phyloP scores from a whole-genome alignment of 2,329 filamentous ascomycete genomes.

The Rhynchosporium graminicola region DNA sequence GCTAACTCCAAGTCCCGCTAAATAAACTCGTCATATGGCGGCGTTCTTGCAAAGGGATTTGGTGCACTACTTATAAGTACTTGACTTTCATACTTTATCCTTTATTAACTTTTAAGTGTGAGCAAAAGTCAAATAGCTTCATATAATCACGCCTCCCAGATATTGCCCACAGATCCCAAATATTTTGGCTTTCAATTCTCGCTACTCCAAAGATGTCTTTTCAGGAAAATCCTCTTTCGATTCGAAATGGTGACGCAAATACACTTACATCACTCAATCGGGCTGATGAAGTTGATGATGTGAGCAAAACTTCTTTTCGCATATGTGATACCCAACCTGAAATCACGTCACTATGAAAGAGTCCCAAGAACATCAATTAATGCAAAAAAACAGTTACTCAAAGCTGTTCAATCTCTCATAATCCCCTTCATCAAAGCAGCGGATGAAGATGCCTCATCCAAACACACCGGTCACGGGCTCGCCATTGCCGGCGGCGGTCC shows the following conservation, averaged over 20 bases:
- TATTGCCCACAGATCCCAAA: no score
- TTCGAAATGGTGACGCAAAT: conserved; percentile 13
- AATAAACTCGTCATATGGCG: conserved; percentile 3
- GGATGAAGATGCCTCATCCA: conserved; percentile 61
- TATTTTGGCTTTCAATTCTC: background rate
- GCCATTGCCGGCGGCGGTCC: conserved; percentile 43
- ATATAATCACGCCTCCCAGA: no score
- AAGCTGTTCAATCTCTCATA: conserved; percentile 66
- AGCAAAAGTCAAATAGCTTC: no score
- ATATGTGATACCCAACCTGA: background rate
- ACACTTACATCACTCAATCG: conserved; percentile 36
- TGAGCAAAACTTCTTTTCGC: conserved; percentile 37
- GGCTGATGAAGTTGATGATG: conserved; percentile 50
- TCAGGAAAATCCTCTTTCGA: conserved; percentile 26
- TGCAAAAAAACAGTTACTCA: conserved; percentile 57
- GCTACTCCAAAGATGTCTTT: conserved; percentile 27
- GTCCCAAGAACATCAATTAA: background rate
- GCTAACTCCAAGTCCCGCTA: background rate
- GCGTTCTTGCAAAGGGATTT: conserved; percentile 7
- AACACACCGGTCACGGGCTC: conserved; percentile 53
- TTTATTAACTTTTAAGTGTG: no score
- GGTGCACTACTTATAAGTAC: no score
- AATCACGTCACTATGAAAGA: background rate
- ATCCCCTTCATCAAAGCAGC: conserved; percentile 71
- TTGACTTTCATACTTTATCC: no score